phyloP scores from a whole-genome alignment of 208 protist species.

The Crithidia thermophila region DNA sequence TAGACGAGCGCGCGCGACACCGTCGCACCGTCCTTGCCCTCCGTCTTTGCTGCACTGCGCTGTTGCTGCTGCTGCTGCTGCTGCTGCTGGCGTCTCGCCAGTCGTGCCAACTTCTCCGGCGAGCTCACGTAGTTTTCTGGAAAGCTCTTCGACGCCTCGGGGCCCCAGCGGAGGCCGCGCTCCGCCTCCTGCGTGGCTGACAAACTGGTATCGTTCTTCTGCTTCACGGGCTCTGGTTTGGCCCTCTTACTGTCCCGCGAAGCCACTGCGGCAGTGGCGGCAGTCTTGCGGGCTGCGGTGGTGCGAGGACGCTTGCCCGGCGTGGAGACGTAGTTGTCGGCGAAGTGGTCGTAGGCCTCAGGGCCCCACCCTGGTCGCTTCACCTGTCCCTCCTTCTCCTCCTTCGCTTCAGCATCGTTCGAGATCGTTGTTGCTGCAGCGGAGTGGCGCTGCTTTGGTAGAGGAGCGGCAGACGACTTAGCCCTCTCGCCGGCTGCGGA shows the following conservation, averaged over 20 bases:
- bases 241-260: constrained; percentile 8
- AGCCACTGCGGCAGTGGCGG: constrained; percentile 7
- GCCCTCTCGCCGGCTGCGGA: too few species aligned
- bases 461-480: too few species aligned
- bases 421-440: background rate
- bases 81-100: constrained; percentile 7
- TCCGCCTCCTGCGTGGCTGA: background rate
- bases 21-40: background rate
- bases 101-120: constrained; percentile 59
- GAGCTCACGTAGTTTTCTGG: constrained; percentile 71
- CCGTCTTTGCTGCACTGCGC: constrained; percentile 11
- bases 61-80: constrained; percentile 11
- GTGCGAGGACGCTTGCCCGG: constrained; percentile 56
- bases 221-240: constrained; percentile 2
- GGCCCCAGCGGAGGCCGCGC: constrained; percentile 53
- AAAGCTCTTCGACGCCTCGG: constrained; percentile 70
- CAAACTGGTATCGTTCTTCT: too few species aligned
- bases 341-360: constrained; percentile 59
- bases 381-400: background rate
- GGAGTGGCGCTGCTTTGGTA: too few species aligned
- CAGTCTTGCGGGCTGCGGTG: background rate
- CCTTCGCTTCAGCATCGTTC: background rate
- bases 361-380: constrained; percentile 51
- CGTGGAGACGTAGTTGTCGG: constrained; percentile 67
- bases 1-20: constrained; percentile 18